Percentiles rank a stretch among this genome's conserved stretches.
phyloP scores from a whole-genome alignment of 768 basidiomycete species.

The Hypholoma sublateritium region DNA sequence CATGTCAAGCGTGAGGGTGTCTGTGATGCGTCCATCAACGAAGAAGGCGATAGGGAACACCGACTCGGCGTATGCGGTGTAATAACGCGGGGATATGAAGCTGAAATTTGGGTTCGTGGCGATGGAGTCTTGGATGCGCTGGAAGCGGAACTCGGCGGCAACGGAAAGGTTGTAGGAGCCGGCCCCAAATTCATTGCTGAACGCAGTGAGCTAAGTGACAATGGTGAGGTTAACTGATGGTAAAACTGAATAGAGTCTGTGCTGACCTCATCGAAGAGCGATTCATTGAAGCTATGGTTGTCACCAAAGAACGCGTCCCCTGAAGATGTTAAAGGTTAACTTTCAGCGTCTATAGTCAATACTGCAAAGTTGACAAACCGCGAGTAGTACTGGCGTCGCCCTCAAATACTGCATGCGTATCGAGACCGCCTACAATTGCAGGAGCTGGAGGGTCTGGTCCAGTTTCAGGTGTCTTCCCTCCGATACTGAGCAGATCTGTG shows the following conservation, averaged over 20 bases:
- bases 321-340: background rate
- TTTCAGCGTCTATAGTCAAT: background rate
- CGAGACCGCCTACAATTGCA: slow-evolving; percentile 21
- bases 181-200: slow-evolving; percentile 21
- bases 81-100: slow-evolving; percentile 23
- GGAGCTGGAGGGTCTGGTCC: slow-evolving; percentile 20
- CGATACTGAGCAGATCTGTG: slow-evolving; percentile 22
- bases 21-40: slow-evolving; percentile 20
- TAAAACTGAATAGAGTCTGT: no score
- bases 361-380: background rate
- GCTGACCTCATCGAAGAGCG: slow-evolving; percentile 20
- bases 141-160: slow-evolving; percentile 20
- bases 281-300: slow-evolving; percentile 24
- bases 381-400: slow-evolving; percentile 15
- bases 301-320: slow-evolving; percentile 22
- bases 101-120: slow-evolving; percentile 24
- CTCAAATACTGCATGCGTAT: slow-evolving; percentile 24
- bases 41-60: slow-evolving; percentile 16
- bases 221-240: no score
- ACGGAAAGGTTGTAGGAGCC: slow-evolving; percentile 24
- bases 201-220: slow-evolving; percentile 17
- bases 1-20: slow-evolving; percentile 15
- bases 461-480: slow-evolving; percentile 18
- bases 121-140: slow-evolving; percentile 25
- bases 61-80: slow-evolving; percentile 21